These are phyloP conservation scores for Neltuma alba DNA, from an alignment of 306 rosid species.

Conservation along the genomic window DNA sequence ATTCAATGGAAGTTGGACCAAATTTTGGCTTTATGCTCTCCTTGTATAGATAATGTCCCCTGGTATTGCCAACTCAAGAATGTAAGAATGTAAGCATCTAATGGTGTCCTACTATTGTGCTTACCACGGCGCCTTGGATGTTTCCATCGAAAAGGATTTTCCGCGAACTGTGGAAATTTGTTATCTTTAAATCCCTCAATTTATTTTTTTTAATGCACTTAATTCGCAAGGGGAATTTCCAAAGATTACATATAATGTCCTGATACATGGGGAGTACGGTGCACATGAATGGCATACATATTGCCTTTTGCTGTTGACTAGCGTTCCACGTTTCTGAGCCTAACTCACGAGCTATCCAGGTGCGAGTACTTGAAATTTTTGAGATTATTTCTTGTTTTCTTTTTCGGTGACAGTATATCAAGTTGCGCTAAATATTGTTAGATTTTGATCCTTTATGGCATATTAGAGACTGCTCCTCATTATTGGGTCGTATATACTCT, in stretches of 20 bases:
- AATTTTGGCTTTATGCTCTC: slow-evolving; percentile 10
- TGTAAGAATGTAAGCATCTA: slow-evolving; percentile 8
- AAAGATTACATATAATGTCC: not conserved
- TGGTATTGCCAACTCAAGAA: slow-evolving; percentile 7
- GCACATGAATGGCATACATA: not conserved
- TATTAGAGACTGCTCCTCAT: not conserved
- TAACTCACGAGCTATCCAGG: not conserved
- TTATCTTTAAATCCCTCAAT: not conserved
- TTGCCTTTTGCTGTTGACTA: not conserved
- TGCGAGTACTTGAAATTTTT: not conserved
- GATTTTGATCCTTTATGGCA: not conserved
- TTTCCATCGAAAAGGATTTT: not conserved
- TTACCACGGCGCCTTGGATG: not conserved
- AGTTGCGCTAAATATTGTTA: not conserved
- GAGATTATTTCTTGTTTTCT: not conserved
- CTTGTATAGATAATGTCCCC: not conserved
- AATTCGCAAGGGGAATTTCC: slow-evolving; percentile 17
- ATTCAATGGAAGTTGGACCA: slow-evolving; percentile 15
- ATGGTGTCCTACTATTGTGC: not conserved
- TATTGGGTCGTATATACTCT: not conserved
- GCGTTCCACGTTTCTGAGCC: not conserved
- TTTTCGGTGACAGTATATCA: not conserved
- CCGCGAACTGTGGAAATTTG: not conserved
- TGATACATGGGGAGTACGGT: not conserved
- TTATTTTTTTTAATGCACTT: not conserved